phyloP scores from a whole-genome alignment of 2,329 filamentous ascomycete species.

The Colletotrichum echinochloae region DNA sequence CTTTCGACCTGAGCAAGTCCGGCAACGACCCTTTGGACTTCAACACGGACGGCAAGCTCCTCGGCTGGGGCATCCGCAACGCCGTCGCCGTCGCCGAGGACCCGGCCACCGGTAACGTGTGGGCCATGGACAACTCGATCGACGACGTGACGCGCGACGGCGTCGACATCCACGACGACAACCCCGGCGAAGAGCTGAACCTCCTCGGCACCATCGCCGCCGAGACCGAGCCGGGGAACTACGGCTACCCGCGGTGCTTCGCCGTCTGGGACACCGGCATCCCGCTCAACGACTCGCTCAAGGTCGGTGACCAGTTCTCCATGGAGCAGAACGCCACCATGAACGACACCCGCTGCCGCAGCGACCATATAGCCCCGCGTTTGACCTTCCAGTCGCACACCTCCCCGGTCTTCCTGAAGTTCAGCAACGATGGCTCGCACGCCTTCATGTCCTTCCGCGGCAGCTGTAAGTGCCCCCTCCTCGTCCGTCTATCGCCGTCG shows the following conservation, averaged over 20 bases:
- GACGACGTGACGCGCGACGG: conserved; percentile 71
- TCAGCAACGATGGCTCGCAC: conserved; percentile 66
- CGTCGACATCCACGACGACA: conserved; percentile 73
- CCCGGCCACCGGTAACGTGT: conserved; percentile 62
- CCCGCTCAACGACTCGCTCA: conserved; percentile 55
- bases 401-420: conserved; percentile 79
- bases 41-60: conserved; percentile 58
- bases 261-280: conserved; percentile 68
- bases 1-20: conserved; percentile 58
- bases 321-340: conserved; percentile 50
- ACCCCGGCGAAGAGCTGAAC: conserved; percentile 81
- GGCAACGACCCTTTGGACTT: conserved; percentile 56
- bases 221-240: conserved; percentile 48
- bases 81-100: conserved; percentile 78
- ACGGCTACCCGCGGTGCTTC: conserved; percentile 60
- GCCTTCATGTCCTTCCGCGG: conserved; percentile 80
- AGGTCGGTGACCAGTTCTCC: conserved; percentile 64
- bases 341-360: conserved; percentile 59
- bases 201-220: conserved; percentile 71
- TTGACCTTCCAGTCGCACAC: conserved; percentile 74
- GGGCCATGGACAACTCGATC: conserved; percentile 77
- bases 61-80: conserved; percentile 80
- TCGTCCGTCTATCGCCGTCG: neutral
- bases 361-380: conserved; percentile 60
- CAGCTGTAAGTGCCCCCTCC: conserved; percentile 64